Base-by-base conservation (phyloP, 2,329 filamentous ascomycete genomes). In the Pestalotiopsis sp. region DNA sequence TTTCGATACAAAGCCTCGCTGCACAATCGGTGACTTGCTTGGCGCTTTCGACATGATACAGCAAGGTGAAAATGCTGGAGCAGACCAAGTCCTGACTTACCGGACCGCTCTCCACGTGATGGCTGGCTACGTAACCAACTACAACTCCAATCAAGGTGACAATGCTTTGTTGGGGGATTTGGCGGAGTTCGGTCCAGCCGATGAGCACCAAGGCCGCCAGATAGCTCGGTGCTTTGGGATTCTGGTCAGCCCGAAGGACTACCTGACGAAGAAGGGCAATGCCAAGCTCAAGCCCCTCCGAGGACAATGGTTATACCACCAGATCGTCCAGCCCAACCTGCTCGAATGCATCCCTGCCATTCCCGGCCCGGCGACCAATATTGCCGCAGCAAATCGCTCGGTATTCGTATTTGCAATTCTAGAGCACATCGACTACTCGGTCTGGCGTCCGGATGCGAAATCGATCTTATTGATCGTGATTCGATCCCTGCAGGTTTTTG, bases 361-460 rank as follows among this genome's bases (percentile, higher is more conserved):
- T 13, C 58, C 23, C 23, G 11, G 38, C 14, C 45, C 57, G 31
- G 73, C 17, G 20, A 71, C 71, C 27, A 66, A 74, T 61, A 70
- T 73, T 20, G 72, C 79, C n/a, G 71, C 79, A 9, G 71, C 75
- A 1, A 84, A 84, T 69, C 83, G 83, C 65, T 81, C 85, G 38
- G 79, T 87, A 36, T 83, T 81, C 2, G 80, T 85, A 5, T 79
- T 90, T 4, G 78, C 84, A 0, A 80, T 87, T 61, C 77, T 88
- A 7, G 83, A 81, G 69, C 82, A 87, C 73, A 81, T 88, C 68
- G 78, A 77, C 20, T 87, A 84, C 65, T 74, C 80, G 2, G 81
- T 88, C 20, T 90, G 87, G 74, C 82, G 87, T 58, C 82, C 84
- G 17, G 87, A 90, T 63, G 77, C 82, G 0, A 80, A 80, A 3